These are phyloP conservation scores for Cardamine occulta DNA, from an alignment of 345 rosid genomes.

Conservation along the genomic window DNA sequence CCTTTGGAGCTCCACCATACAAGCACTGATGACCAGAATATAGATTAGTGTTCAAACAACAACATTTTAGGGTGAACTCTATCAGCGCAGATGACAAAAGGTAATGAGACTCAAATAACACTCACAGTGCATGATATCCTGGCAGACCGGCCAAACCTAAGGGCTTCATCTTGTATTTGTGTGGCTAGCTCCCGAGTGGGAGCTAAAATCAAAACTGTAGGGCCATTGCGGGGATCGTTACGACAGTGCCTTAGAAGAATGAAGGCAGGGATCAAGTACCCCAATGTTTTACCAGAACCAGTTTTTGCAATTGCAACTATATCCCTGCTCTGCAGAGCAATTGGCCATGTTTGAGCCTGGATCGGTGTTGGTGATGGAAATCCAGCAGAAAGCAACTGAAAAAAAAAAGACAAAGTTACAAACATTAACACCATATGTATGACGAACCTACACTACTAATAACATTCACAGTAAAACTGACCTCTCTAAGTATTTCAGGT, in stretches of 20 bases:
- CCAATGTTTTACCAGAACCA: constrained; percentile 98
- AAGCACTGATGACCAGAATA: constrained; percentile 63
- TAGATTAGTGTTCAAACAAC: constrained; percentile 25
- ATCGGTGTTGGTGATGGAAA: constrained; percentile 91
- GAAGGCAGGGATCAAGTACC: constrained; percentile 92
- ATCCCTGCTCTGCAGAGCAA: constrained; percentile 86
- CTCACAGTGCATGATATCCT: constrained; percentile 90
- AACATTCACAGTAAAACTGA: constrained; percentile 43
- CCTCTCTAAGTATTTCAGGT: constrained; percentile 90
- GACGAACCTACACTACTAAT: neutral
- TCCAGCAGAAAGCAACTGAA: constrained; percentile 90
- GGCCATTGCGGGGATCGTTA: constrained; percentile 79
- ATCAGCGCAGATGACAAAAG: neutral
- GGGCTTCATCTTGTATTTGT: constrained; percentile 91
- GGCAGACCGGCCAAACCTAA: constrained; percentile 85
- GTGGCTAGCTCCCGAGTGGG: constrained; percentile 98
- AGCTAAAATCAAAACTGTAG: constrained; percentile 88
- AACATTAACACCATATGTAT: constrained; percentile 13
- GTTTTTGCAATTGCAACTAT: constrained; percentile 98
- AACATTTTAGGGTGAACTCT: neutral
- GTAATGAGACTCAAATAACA: constrained; percentile 24
- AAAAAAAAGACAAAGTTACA: constrained; percentile 17
- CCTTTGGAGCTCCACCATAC: constrained; percentile 99
- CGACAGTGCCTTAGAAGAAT: constrained; percentile 69
- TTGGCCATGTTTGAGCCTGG: constrained; percentile 99